Conservation (phyloP, 2,329 filamentous ascomycete species). For the Botrytis sinoallii region DNA sequence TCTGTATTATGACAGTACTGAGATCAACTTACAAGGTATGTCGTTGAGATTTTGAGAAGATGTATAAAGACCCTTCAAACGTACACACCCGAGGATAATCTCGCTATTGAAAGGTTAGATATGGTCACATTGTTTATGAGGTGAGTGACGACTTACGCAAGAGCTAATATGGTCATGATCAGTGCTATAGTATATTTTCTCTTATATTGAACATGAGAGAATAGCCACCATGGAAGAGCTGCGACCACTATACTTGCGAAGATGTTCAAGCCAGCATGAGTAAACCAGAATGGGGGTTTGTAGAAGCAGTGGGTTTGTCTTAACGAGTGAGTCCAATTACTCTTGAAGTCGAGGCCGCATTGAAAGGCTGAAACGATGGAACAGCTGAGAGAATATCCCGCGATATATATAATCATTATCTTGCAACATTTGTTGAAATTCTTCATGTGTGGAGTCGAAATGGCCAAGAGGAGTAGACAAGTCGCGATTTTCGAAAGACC, state of each 20-base stretch:
- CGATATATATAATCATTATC: slow-evolving; percentile 21
- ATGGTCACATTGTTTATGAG: too few species aligned
- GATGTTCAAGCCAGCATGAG: slow-evolving; percentile 22
- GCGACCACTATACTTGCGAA: slow-evolving; percentile 18
- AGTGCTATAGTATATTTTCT: slow-evolving; percentile 20
- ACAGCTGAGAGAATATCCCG: slow-evolving; percentile 13
- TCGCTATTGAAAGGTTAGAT: not conserved
- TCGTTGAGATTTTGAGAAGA: not conserved
- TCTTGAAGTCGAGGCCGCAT: slow-evolving; percentile 20
- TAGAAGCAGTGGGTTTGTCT: slow-evolving; percentile 22
- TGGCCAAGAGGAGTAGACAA: slow-evolving; percentile 23
- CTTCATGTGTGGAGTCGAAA: slow-evolving; percentile 22
- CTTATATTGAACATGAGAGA: slow-evolving; percentile 21
- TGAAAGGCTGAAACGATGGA: slow-evolving; percentile 24
- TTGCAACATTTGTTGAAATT: slow-evolving; percentile 21
- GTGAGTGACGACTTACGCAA: slow-evolving; percentile 15
- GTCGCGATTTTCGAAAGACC: slow-evolving; percentile 24
- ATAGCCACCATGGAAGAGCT: slow-evolving; percentile 20
- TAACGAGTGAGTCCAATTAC: slow-evolving; percentile 20
- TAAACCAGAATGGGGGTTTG: slow-evolving; percentile 24
- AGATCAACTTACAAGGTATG: slow-evolving; percentile 1
- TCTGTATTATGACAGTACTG: not conserved
- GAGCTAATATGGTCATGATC: slow-evolving; percentile 18
- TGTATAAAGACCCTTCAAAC: not conserved
- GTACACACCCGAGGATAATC: slow-evolving; percentile 7